phyloP scores from a whole-genome alignment of 2,329 filamentous ascomycete genomes.

The Ophiocordyceps sinensis region DNA sequence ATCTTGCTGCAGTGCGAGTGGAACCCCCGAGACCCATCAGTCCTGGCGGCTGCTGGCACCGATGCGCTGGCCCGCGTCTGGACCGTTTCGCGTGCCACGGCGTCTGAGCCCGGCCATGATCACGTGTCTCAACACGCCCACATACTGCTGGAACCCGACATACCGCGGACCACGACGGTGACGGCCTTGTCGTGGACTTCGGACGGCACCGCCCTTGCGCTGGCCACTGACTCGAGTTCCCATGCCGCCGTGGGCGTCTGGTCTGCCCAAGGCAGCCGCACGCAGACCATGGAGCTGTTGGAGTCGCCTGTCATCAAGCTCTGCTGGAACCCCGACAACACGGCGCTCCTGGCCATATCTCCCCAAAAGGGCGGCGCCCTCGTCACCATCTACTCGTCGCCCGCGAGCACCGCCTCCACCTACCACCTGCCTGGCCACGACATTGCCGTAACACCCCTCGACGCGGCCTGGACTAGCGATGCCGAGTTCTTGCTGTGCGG shows the following conservation, averaged over 20 bases:
- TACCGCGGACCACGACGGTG: slow-evolving; percentile 35
- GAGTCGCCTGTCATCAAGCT: slow-evolving; percentile 49
- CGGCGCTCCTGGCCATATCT: slow-evolving; percentile 41
- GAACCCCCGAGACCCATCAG: slow-evolving; percentile 48
- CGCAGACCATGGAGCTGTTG: slow-evolving; percentile 39
- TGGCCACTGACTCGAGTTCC: slow-evolving; percentile 40
- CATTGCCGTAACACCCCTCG: slow-evolving; percentile 34
- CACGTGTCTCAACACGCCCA: slow-evolving; percentile 23
- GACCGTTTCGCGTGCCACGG: slow-evolving; percentile 43
- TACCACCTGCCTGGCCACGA: slow-evolving; percentile 35
- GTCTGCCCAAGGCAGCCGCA: slow-evolving; percentile 34
- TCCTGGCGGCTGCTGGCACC: slow-evolving; percentile 53
- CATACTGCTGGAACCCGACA: slow-evolving; percentile 36
- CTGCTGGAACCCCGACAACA: slow-evolving; percentile 42
- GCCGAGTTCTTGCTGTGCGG: slow-evolving; percentile 44
- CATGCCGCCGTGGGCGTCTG: slow-evolving; percentile 41
- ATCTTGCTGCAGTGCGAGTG: slow-evolving; percentile 55
- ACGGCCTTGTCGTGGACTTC: slow-evolving; percentile 47
- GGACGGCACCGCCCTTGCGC: slow-evolving; percentile 39
- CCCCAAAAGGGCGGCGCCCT: slow-evolving; percentile 38
- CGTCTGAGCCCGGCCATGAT: slow-evolving; percentile 24
- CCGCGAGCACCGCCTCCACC: slow-evolving; percentile 27
- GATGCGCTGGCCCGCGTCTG: slow-evolving; percentile 57
- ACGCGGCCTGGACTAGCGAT: slow-evolving; percentile 46
- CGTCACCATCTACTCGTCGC: slow-evolving; percentile 38